A percentile compares a stretch with the other conserved stretches of the same genome.
Conservation (phyloP, 805 yeast genomes). For the Lachancea nothofagi region DNA sequence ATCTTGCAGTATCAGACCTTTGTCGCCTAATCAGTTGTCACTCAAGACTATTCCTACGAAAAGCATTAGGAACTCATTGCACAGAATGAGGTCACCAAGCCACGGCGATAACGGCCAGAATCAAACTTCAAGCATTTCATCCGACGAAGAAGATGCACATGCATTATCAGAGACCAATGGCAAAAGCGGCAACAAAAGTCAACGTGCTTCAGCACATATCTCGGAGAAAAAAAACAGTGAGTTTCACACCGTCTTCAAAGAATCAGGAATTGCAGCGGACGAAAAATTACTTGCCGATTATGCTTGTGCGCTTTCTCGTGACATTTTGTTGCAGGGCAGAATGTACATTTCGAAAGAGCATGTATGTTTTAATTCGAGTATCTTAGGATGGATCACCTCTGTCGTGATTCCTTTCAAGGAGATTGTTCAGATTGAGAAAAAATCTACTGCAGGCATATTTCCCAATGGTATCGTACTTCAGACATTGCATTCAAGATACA, state of each 20-base stretch:
- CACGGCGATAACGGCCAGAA: neutral
- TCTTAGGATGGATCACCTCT: constrained; percentile 62
- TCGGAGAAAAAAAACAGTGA: constrained; percentile 49
- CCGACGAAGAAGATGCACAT: constrained; percentile 2
- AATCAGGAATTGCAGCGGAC: constrained; percentile 37
- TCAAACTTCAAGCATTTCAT: neutral
- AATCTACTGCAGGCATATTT: constrained; percentile 58
- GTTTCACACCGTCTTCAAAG: constrained; percentile 55
- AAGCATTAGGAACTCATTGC: constrained; percentile 16
- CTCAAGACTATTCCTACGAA: constrained; percentile 21
- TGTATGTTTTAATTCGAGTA: constrained; percentile 60
- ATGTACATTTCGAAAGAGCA: constrained; percentile 51
- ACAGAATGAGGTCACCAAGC: constrained; percentile 14
- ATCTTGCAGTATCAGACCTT: constrained; percentile 26
- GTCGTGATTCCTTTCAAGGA: constrained; percentile 53
- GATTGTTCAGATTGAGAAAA: constrained; percentile 58
- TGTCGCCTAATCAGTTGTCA: constrained; percentile 24
- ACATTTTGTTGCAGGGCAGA: constrained; percentile 62
- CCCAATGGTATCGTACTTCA: constrained; percentile 64
- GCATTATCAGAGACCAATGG: neutral
- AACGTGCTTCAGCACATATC: constrained; percentile 1
- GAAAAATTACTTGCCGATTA: constrained; percentile 58
- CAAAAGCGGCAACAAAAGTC: neutral
- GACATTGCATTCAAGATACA: constrained; percentile 56
- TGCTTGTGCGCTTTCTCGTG: constrained; percentile 61